These are phyloP conservation scores for Nematocida ausubeli DNA, from an alignment of 371 early-diverging fungal species.

Conservation along the genomic window DNA sequence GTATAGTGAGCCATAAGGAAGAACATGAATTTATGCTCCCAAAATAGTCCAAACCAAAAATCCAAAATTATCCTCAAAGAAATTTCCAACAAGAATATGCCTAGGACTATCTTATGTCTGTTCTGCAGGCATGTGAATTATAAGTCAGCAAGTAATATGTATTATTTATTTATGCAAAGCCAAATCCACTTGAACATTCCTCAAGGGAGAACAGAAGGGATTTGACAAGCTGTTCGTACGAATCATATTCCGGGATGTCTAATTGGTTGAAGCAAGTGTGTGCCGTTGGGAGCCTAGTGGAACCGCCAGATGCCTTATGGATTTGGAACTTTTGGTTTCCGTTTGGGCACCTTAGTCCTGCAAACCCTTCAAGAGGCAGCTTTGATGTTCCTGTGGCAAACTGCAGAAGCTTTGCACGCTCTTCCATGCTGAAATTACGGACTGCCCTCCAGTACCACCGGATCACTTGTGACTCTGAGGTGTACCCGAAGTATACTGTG, in stretches of 20 bases:
- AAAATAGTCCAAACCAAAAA: too few species aligned
- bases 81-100: too few species aligned
- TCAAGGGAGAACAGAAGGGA: constrained; percentile 79
- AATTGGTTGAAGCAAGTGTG: constrained; percentile 86
- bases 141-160: too few species aligned
- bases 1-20: too few species aligned
- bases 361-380: constrained; percentile 90
- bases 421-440: constrained; percentile 87
- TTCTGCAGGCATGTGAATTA: too few species aligned
- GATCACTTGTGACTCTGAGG: constrained; percentile 76
- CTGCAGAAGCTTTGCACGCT: constrained; percentile 88
- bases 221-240: constrained; percentile 82
- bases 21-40: too few species aligned
- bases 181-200: constrained; percentile 89
- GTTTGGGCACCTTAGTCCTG: constrained; percentile 80
- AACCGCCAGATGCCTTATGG: constrained; percentile 73
- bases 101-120: too few species aligned
- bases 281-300: constrained; percentile 81
- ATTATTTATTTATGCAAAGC: constrained; percentile 69
- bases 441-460: constrained; percentile 98
- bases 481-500: constrained; percentile 86
- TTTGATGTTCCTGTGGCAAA: constrained; percentile 95
- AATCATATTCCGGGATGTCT: constrained; percentile 85
- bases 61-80: too few species aligned
- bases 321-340: constrained; percentile 95